phyloP scores from a whole-genome alignment of 2,329 filamentous ascomycete genomes.

The Plenodomus tracheiphilus region DNA sequence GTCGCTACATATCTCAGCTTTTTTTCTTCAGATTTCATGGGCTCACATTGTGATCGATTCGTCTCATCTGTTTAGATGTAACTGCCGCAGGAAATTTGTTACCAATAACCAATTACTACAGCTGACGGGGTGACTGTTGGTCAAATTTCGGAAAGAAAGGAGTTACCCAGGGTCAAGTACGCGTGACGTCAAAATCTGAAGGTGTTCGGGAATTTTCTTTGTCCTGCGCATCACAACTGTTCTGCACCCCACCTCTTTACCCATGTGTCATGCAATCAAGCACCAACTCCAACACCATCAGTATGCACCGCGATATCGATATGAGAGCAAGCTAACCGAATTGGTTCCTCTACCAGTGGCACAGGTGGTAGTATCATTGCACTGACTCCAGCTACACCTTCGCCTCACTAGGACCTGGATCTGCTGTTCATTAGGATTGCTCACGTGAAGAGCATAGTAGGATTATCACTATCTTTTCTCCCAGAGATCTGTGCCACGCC shows the following conservation, averaged over 20 bases:
- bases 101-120: not conserved
- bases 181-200: conserved; percentile 1
- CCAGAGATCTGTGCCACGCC: not conserved
- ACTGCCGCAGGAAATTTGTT: not conserved
- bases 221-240: not conserved
- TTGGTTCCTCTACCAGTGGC: not conserved
- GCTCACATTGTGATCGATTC: not conserved
- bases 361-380: not conserved
- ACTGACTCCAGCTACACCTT: not conserved
- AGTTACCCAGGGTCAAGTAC: not conserved
- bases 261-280: not conserved
- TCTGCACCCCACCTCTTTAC: not conserved
- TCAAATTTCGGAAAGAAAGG: not conserved
- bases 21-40: not conserved
- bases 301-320: not conserved
- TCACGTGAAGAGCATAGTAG: not conserved
- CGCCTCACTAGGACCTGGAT: not conserved
- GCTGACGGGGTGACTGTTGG: not conserved
- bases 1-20: not conserved
- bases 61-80: not conserved
- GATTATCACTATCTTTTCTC: not conserved
- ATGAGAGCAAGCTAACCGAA: not conserved
- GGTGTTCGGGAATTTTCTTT: not conserved
- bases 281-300: not conserved
- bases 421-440: not conserved